Base-by-base conservation (phyloP, 2,329 filamentous ascomycete species). In the Cercospora janseana region DNA sequence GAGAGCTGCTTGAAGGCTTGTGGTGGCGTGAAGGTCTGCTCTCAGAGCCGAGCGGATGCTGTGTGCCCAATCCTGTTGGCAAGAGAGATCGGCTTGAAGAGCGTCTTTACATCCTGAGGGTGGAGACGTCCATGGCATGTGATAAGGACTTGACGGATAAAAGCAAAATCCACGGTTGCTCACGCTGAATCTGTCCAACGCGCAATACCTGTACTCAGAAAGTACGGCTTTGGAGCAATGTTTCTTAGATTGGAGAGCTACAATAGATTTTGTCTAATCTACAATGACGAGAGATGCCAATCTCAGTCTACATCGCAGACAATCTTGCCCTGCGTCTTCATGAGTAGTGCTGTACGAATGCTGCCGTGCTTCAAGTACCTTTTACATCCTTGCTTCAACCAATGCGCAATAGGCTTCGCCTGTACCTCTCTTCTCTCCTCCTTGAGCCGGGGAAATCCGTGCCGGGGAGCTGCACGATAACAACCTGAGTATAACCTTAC, bases 211-310 rank as follows among this genome's bases (percentile, higher is more conserved):
- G 34, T 38, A 38, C 34, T 23, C 34, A 21, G 16, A 38, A 18
- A 38, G 34, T 38, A 38, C 34, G 34, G 34, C 34, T 38, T 12
- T n/a, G 3, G 16, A n/a, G 23, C 40, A 16, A 31, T 18, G 7
- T 49, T 46, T 51, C 27, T 32, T 34, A 32, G 55, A 60, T 60
- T 58, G 55, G 55, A 60, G 57, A 60, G 57, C 44, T 56, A 55
- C 47, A 40, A 58, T 29, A 24, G n/a, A 24, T 45, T 24, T 13
- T 34, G 51, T 43, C 46, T 55, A 52, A 51, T 37, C 49, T 58
- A 59, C 57, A 59, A 46, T 47, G 48, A 49, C 47, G 29, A 44
- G 43, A 57, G 58, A 58, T 54, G 35, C 44, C 41, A 24, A 32
- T 43, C 35, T 26, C 54, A 59, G 35, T 56, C 41, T 60, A 62